Percentiles rank a stretch among this genome's conserved stretches.
Conservation (phyloP, 23 red algal species). For the Gracilaria domingensis region DNA sequence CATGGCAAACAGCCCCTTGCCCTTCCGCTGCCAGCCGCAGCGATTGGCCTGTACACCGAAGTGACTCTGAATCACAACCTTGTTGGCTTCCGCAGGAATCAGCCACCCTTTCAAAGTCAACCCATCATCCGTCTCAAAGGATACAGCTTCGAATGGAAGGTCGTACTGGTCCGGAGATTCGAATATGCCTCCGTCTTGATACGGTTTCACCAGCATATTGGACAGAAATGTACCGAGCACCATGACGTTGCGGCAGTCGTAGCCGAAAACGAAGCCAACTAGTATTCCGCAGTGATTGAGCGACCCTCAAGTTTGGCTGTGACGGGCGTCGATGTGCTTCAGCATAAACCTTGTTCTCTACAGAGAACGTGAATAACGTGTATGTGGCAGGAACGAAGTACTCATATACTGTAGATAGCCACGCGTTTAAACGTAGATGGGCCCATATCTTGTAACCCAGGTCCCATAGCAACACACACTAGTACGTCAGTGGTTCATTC, state of each 20-base stretch:
- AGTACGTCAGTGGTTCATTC: too few species aligned
- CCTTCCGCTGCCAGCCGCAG: background rate
- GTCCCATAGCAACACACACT: too few species aligned
- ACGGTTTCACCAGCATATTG: background rate
- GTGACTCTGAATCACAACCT: background rate
- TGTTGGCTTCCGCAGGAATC: background rate
- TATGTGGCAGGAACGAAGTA: too few species aligned
- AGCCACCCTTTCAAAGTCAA: background rate
- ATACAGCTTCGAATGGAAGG: background rate
- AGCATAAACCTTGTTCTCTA: too few species aligned
- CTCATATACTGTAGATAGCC: background rate
- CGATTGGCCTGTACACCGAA: background rate
- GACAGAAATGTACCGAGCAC: background rate
- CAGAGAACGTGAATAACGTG: too few species aligned
- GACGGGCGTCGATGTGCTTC: too few species aligned
- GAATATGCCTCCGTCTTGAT: background rate
- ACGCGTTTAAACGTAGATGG: background rate
- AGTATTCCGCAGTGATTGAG: too few species aligned
- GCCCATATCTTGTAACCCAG: background rate
- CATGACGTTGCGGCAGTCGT: background rate
- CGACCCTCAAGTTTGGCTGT: too few species aligned
- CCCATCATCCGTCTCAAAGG: background rate
- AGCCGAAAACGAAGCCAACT: background rate
- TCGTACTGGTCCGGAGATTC: background rate
- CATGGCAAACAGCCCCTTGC: background rate